Percentiles rank a stretch among this genome's conserved stretches.
Evolutionary conservation across 2,329 filamentous ascomycete species (phyloP).

Genomic region (Venturia asperata): DNA sequence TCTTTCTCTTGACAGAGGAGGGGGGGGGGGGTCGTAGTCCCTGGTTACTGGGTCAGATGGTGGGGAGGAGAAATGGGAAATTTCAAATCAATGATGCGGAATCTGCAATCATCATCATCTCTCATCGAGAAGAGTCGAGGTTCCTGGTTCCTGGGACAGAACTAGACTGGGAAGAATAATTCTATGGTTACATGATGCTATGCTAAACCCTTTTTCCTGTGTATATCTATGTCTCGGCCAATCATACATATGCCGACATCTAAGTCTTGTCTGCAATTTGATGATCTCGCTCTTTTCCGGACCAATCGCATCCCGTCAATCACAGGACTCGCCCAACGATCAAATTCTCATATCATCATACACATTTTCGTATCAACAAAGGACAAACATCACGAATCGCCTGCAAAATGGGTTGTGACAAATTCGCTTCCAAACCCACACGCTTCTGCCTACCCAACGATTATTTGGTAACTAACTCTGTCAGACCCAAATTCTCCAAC

Average conservation of each 20-base stretch:
- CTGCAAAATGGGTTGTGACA: background rate
- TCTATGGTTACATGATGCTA: background rate
- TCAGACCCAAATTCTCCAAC: constrained; percentile 1
- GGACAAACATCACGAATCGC: background rate
- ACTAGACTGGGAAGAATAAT: background rate
- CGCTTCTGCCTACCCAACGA: constrained; percentile 13
- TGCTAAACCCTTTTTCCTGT: background rate
- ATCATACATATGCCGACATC: constrained; percentile 1
- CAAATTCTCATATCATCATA: background rate
- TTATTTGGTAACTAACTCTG: background rate
- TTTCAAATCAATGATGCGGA: no score
- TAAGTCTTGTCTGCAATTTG: no score
- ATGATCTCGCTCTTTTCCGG: background rate
- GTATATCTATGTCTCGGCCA: background rate
- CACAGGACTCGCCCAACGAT: background rate
- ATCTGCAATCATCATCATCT: no score
- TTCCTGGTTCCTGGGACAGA: no score
- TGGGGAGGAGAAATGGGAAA: no score
- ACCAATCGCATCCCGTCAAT: background rate
- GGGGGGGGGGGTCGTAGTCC: background rate
- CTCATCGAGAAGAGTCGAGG: no score
- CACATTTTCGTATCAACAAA: background rate
- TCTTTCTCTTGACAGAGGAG: background rate
- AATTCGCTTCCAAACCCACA: background rate
- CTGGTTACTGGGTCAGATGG: no score